Evolutionary conservation across 2,329 filamentous ascomycete genomes (phyloP), one percentile per base, ranked within the genome.

Genomic region (Talaromyces sp.): DNA sequence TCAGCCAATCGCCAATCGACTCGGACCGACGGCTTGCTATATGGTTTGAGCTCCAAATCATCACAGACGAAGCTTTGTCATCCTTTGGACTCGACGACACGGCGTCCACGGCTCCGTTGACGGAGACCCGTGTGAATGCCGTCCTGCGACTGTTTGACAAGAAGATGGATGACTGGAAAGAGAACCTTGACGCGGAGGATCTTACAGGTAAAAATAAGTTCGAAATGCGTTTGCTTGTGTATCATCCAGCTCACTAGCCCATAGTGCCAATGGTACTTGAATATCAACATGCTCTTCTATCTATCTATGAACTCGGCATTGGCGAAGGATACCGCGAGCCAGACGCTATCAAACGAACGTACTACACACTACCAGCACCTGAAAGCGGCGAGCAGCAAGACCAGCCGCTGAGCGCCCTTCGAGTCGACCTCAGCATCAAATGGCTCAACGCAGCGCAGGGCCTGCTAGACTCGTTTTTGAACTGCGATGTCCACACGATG

Each of bases 11-110:
- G 31, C 72, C 71, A 6, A 63, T 69, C 56, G 64, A 62, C 29
- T 65, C 67, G 31, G 72, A 74, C 54, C 66, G 66, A 60, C 71
- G 71, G 31, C 63, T 71, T 54, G 71, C 71, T 7, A 65, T 64
- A 17, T 74, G 71, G 71, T 74, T 74, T 46, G 69, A 71, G 43
- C 67, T 74, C 14, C 72, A 74, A 46, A 66, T 65, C 11, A 72
- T 73, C 57, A 69, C 69, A 19, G 72, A 74, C 46, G 71, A 74
- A 59, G 68, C 71, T 0, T 66, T 72, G 67, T 67, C 70, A 31
- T 73, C 72, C 3, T 74, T 74, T 56, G 72, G 72, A 10, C 66
- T 74, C 5, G 72, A 74, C 9, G 71, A 74, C 58, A 73, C 71
- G 13, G 73, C 71, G 38, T 65, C 70, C 19, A 67, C 67, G 7